Evolutionary conservation across 805 yeast species (phyloP), one percentile per base, ranked within the genome.

Genomic region (Candida hungchunana): DNA sequence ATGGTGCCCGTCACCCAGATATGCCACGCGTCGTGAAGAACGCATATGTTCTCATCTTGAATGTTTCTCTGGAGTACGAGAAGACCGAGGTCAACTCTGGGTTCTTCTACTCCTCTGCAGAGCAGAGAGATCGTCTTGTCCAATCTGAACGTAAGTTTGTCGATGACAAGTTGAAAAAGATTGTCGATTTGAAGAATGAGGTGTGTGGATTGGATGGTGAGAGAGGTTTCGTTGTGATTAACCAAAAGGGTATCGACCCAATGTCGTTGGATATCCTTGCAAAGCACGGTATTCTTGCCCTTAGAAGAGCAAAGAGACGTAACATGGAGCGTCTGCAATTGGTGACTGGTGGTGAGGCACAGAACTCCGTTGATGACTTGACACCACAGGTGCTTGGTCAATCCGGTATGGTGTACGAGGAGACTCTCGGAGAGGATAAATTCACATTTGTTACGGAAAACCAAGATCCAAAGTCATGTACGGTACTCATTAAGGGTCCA

Each of bases 1-100:
- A 93, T 60, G 98, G 98, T 48, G 97, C 96, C 13, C 78, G 98
- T 60, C 98, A 93, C 69, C 98, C 98, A 30, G 98, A 93, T 63
- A 93, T 93, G 98, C 98, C 98, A 40, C 83, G 79, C 47, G 66
- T 79, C 37, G 81, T 93, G 14, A 74, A 76, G 46, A 86, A 93
- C 59, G 96, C 96, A 2, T 69, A 76, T 53, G 79, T 93, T 22
- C 71, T 93, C 56, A 93, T 86, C 36, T 73, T 93, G 51, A 93
- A 93, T 60, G 98, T 93, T 29, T 85, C 96, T 6, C 69, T 93
- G 50, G 98, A 93, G 63, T 93, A 93, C 62, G 98, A 93, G 59
- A 93, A 93, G 69, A 87, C 96, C 28, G 98, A 93, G 67, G 96
- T 93, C 34, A 93, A 93, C 65, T 84, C 96, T 3, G 89, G 97